Percentiles rank a stretch among this genome's conserved stretches.
These are phyloP conservation scores for Hirschioporus abietinus DNA, from an alignment of 768 basidiomycete species.

Conservation along the genomic window DNA sequence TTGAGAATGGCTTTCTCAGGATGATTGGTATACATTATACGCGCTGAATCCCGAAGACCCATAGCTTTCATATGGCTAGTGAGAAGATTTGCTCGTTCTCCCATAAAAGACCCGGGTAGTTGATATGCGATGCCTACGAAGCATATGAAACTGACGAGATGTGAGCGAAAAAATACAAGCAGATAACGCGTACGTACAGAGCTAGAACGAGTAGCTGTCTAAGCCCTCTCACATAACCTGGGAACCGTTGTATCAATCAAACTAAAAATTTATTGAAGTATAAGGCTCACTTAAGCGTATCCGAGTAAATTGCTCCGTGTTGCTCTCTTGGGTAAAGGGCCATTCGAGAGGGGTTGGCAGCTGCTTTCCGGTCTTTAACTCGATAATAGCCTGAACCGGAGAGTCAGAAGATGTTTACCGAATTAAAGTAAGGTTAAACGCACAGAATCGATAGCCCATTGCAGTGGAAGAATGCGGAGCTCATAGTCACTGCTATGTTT, in stretches of 20 bases:
- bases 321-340: constrained; percentile 67
- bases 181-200: constrained; percentile 37
- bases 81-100: constrained; percentile 58
- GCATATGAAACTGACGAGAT: constrained; percentile 48
- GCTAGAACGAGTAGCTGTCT: constrained; percentile 60
- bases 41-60: constrained; percentile 69
- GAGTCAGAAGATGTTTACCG: constrained; percentile 3
- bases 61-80: constrained; percentile 76
- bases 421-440: constrained; percentile 13
- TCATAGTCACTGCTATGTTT: constrained; percentile 67
- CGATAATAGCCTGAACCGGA: constrained; percentile 56
- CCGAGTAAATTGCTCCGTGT: constrained; percentile 50
- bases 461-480: constrained; percentile 59
- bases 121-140: constrained; percentile 76
- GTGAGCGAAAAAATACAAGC: background rate
- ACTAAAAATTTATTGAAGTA: background rate
- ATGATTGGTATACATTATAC: constrained; percentile 43
- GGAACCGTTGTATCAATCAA: constrained; percentile 8
- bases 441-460: constrained; percentile 73
- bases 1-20: constrained; percentile 2
- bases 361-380: constrained; percentile 52
- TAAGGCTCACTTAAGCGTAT: constrained; percentile 50
- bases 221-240: constrained; percentile 61
- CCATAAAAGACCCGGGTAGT: constrained; percentile 62
- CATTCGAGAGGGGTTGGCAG: constrained; percentile 61